Base-by-base conservation (phyloP, 202 grass and related monocot genomes). In the Cymbopogon flexuosus region DNA sequence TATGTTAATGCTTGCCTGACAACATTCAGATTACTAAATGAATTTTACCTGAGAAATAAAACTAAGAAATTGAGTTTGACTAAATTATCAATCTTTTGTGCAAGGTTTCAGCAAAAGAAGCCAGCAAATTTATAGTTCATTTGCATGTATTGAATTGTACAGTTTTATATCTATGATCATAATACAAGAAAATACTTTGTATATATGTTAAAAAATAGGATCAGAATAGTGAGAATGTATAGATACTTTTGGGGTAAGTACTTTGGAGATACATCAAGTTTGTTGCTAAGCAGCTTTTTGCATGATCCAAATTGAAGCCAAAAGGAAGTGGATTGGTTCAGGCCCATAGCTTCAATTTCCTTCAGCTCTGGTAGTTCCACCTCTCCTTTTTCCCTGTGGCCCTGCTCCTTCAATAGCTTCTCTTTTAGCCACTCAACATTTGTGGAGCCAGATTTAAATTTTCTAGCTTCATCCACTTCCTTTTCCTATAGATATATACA, bases 341-440 rank as follows among this genome's bases (percentile, higher is more conserved):
- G 14, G 46, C 46, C 46, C 14, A 49, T 87, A 37, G 63, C 65
- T 79, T 94, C 79, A 6, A 85, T 61, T 56, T 82, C 87, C 77
- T 83, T 80, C 59, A 94, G 76, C 81, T 84, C 89, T 59, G 85
- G 88, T 63, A 89, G 61, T 81, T 94, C 86, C 29, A 62, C 51
- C 93, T 94, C 94, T 33, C 36, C 75, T 81, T 76, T 92, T 71
- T 94, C 79, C 68, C 84, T 92, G 42, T 76, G 75, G 7, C 63
- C 70, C 70, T 92, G 78, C 68, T 97, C 88, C 76, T 97, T 86
- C 58, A 89, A 63, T 76, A 92, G 42, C 58, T 92, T 97, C 91
- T 86, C 84, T 81, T 84, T 90, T 56, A 94, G 63, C 24, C 87
- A 75, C 68, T 90, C 86, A 45, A 52, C 73, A 87, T 92, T 88